Percentiles rank a stretch among this genome's conserved stretches.
phyloP scores from a whole-genome alignment of 306 rosid species.

The Coriaria nepalensis region DNA sequence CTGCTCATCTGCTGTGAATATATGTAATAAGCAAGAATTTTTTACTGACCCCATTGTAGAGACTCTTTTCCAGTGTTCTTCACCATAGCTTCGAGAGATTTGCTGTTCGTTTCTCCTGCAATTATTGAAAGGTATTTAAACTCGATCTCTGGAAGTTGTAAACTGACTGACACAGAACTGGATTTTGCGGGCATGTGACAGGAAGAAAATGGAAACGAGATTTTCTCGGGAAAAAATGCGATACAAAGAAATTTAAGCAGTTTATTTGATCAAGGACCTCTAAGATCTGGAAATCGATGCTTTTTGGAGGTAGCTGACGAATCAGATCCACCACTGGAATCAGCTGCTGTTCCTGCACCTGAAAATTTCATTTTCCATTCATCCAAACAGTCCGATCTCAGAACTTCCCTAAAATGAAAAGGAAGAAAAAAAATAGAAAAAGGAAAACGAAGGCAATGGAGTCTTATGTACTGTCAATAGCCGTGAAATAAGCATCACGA shows the following conservation, averaged over 20 bases:
- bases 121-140: no score
- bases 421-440: not conserved
- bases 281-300: slow-evolving; percentile 39
- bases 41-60: slow-evolving; percentile 63
- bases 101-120: slow-evolving; percentile 64
- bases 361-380: not conserved
- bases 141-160: no score
- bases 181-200: no score
- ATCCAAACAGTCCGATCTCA: not conserved
- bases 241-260: no score
- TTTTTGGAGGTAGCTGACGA: slow-evolving; percentile 28
- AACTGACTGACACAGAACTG: no score
- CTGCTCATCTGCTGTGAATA: not conserved
- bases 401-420: not conserved
- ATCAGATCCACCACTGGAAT: slow-evolving; percentile 29
- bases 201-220: no score
- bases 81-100: slow-evolving; percentile 80
- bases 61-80: slow-evolving; percentile 70
- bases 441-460: not conserved
- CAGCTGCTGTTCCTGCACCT: slow-evolving; percentile 27
- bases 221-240: no score
- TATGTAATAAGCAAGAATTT: not conserved
- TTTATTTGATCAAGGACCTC: slow-evolving; percentile 9
- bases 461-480: slow-evolving; percentile 36
- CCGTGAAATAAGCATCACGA: slow-evolving; percentile 68